phyloP scores from a whole-genome alignment of 139 green algal genomes.

The Yamagishiella unicocca region DNA sequence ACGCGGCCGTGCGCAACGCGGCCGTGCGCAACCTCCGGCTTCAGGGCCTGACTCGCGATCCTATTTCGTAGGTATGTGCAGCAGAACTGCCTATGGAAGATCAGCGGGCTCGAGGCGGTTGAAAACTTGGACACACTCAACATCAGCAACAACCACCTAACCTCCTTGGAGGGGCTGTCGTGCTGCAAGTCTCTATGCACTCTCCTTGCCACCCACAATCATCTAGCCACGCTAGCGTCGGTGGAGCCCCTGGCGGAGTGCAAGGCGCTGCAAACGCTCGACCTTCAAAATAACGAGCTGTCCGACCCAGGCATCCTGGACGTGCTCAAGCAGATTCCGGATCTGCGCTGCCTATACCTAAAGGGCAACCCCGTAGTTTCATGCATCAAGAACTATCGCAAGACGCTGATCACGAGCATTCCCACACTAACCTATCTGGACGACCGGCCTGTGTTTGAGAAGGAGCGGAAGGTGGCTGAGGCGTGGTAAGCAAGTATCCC shows the following conservation, averaged over 20 bases:
- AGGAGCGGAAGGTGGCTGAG: slow-evolving; percentile 77
- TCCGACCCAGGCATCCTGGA: slow-evolving; percentile 67
- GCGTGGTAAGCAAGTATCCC: slow-evolving; percentile 87
- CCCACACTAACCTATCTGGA: slow-evolving; percentile 87
- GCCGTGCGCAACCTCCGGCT: too few relatives aligned
- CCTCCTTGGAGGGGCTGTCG: slow-evolving; percentile 67
- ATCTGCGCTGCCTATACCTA: slow-evolving; percentile 90
- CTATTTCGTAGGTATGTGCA: slow-evolving; percentile 82
- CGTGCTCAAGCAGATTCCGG: slow-evolving; percentile 69
- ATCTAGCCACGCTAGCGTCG: slow-evolving; percentile 61
- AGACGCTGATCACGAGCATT: slow-evolving; percentile 73
- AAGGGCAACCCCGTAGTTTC: slow-evolving; percentile 87
- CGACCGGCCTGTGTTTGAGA: slow-evolving; percentile 85
- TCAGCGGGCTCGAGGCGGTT: slow-evolving; percentile 66
- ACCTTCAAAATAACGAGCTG: slow-evolving; percentile 87
- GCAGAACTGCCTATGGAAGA: slow-evolving; percentile 80
- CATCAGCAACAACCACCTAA: slow-evolving; percentile 85
- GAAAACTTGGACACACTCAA: slow-evolving; percentile 86
- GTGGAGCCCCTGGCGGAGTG: slow-evolving; percentile 66
- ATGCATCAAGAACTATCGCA: slow-evolving; percentile 83
- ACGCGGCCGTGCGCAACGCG: too few relatives aligned
- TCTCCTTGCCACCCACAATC: slow-evolving; percentile 79
- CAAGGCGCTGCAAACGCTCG: slow-evolving; percentile 71
- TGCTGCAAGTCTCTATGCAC: slow-evolving; percentile 69
- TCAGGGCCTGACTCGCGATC: too few relatives aligned